These are phyloP conservation scores for Colletotrichum theobromicola DNA, from an alignment of 2,329 filamentous ascomycete species.

Conservation along the genomic window DNA sequence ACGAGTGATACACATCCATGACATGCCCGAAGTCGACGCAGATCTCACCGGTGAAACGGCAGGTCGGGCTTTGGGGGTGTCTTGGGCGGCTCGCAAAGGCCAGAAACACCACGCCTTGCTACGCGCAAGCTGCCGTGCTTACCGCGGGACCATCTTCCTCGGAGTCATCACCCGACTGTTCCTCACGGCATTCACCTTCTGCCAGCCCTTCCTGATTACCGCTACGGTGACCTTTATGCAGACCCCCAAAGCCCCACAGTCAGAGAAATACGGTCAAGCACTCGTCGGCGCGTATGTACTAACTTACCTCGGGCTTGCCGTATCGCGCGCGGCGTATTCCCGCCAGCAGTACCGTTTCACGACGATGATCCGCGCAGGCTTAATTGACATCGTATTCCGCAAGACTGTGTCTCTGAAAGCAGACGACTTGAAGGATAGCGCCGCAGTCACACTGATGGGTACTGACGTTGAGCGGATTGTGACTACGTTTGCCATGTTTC, in stretches of 20 bases:
- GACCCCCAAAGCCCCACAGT: slow-evolving; percentile 18
- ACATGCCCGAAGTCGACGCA: slow-evolving; percentile 26
- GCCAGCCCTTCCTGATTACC: slow-evolving; percentile 29
- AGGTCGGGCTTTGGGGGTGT: neutral
- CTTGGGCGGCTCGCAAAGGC: neutral
- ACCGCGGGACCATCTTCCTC: neutral
- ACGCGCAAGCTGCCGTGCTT: neutral
- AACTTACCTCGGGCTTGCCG: slow-evolving; percentile 35
- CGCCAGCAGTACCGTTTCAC: slow-evolving; percentile 31
- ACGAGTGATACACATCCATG: slow-evolving; percentile 22
- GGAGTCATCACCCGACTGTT: neutral
- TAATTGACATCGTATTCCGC: slow-evolving; percentile 32
- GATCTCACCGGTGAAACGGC: neutral
- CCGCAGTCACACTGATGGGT: slow-evolving; percentile 40
- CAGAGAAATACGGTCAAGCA: slow-evolving; percentile 25
- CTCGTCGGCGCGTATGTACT: slow-evolving; percentile 34
- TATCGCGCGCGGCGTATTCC: slow-evolving; percentile 33
- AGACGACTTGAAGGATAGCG: slow-evolving; percentile 29
- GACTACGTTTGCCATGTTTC: slow-evolving; percentile 15
- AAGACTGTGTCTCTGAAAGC: slow-evolving; percentile 29
- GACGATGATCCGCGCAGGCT: slow-evolving; percentile 30
- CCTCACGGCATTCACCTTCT: slow-evolving; percentile 27
- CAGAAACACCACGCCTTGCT: neutral
- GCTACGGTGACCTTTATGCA: slow-evolving; percentile 21
- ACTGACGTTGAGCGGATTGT: slow-evolving; percentile 38